These are phyloP conservation scores for Jatropha podagrica DNA, from an alignment of 441 rosid species.

Conservation along the genomic window DNA sequence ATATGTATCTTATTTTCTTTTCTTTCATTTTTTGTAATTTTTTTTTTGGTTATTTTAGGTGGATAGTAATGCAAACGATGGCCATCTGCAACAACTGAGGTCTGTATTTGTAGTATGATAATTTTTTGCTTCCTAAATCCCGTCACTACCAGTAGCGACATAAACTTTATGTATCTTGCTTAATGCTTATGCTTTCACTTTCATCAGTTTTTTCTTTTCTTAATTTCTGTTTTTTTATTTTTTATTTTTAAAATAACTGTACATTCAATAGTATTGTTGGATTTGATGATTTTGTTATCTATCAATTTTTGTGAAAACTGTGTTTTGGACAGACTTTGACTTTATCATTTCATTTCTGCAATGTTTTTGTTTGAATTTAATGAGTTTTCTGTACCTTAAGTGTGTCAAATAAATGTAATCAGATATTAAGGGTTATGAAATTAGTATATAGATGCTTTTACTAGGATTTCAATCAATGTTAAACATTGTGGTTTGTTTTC, in stretches of 20 bases:
- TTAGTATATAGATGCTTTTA: not conserved
- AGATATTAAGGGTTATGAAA: not conserved
- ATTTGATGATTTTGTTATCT: not conserved
- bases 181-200: not conserved
- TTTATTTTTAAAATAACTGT: not conserved
- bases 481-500: not conserved
- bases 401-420: not conserved
- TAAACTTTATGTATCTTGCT: not conserved
- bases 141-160: not conserved
- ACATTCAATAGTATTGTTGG: not conserved
- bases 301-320: not conserved
- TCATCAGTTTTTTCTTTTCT: not conserved
- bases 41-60: conserved; percentile 44
- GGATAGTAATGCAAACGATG: conserved; percentile 60
- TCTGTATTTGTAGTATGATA: conserved; percentile 17
- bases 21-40: not conserved
- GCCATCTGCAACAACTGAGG: conserved; percentile 95
- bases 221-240: not conserved
- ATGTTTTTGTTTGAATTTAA: not conserved
- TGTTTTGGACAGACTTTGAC: not conserved
- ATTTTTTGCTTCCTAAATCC: not conserved
- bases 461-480: not conserved
- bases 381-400: not conserved
- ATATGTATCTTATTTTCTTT: not conserved
- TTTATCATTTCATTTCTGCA: not conserved